These are phyloP conservation scores for Pestalotiopsis sp. DNA, from an alignment of 2,329 filamentous ascomycete species.

Conservation along the genomic window DNA sequence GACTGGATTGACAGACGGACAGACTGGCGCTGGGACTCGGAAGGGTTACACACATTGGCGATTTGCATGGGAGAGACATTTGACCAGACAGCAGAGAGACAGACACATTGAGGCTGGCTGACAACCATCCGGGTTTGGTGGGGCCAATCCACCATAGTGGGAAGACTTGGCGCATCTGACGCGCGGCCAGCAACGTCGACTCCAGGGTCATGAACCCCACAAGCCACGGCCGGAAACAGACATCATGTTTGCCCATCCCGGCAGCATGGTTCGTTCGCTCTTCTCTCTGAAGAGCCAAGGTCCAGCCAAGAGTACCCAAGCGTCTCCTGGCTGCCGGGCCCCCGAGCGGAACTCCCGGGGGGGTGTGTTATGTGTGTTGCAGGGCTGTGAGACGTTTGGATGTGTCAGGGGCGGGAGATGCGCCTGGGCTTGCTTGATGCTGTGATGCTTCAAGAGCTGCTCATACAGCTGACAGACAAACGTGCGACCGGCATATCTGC, in stretches of 20 bases:
- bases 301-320: background rate
- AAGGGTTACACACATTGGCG: too few species aligned
- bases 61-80: too few species aligned
- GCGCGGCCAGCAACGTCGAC: slow-evolving; percentile 13
- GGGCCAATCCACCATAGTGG: slow-evolving; percentile 3
- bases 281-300: background rate
- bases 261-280: background rate
- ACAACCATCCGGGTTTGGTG: background rate
- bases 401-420: slow-evolving; percentile 10
- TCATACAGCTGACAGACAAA: background rate
- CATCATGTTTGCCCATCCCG: slow-evolving; percentile 12
- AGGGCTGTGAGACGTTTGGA: slow-evolving; percentile 14
- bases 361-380: background rate
- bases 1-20: too few species aligned
- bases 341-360: background rate
- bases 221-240: background rate
- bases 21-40: too few species aligned
- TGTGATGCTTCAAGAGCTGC: too few species aligned
- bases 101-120: slow-evolving; percentile 2
- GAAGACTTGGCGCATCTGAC: slow-evolving; percentile 13
- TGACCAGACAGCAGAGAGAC: too few species aligned
- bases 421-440: background rate
- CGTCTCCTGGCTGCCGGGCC: background rate
- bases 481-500: background rate
- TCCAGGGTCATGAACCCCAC: slow-evolving; percentile 6